Base-by-base conservation (phyloP, 768 basidiomycete genomes). In the Fistulinella prunicolor region DNA sequence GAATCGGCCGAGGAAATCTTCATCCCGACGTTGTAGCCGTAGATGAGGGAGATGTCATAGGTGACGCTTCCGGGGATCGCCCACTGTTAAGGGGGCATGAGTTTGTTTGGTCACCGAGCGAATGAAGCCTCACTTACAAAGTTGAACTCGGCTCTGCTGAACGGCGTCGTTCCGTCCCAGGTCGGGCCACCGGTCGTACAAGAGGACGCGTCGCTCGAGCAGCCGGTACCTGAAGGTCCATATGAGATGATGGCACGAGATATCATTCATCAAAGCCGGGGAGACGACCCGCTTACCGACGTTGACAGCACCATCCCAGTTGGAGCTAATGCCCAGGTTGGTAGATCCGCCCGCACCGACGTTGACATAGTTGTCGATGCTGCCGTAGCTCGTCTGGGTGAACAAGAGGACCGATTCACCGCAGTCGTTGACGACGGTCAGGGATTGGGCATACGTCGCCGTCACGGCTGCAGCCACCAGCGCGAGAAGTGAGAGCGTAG, bases 21-120 rank as follows among this genome's bases (percentile, higher is more conserved):
- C 59, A 58, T 55, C 5, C 56, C 56, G 45, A 55, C 59, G 29
- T 55, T 61, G 39, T 61, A 61, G 8, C 58, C 58, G 21, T 50
- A 59, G 22, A 59, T 59, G 19, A 59, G 51, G 10, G 60, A 61
- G 36, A 61, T 61, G 37, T 53, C 53, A 21, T 57, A 61, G 29
- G 56, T 53, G 24, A 61, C 56, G 9, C 30, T 42, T 12, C 42
- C 48, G 12, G 42, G 42, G 20, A 49, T 49, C 6, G 48, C 48
- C 20, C 26, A 49, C 47, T 49, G 12, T 5, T 12, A 12, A 12
- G 28, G 28, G 28, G 12, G 28, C 7, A 12, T 28, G 28, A 28
- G 12, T 28, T 28, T 12, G 28, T 6, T 28, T 12, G 28, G 28
- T 6, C 7, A 28, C n/a, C 6, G 28, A 28, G 28, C 7, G 28